Evolutionary conservation across 371 early-diverging fungal species (phyloP), one percentile per base, ranked within the genome.

Genomic region (Lichtheimia ramosa): DNA sequence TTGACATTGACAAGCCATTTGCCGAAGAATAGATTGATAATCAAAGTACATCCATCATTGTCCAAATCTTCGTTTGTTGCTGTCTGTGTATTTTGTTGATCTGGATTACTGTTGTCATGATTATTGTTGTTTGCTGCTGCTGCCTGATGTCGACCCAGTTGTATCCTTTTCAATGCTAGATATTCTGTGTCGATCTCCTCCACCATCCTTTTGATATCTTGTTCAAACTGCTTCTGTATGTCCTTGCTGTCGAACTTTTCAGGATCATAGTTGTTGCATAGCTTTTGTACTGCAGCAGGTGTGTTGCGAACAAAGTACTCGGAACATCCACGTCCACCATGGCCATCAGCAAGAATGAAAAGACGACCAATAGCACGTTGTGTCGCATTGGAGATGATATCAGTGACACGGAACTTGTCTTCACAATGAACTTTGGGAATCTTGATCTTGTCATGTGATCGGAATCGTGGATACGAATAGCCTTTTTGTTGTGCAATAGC

Each of bases 31-130:
- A 94, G 61, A 57, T 89, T 90, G 28, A 89, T 80, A 20, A 91
- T 79, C 18, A 94, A 66, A 0, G 94, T 92, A 62, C 92, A 89
- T 0, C 94, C 94, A 56, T 94, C 94, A 67, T 92, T 91, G 40
- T 85, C 86, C 15, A 69, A 58, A n/a, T 58, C 61, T 53, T 67
- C 65, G 6, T 58, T 51, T 1, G 53, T 13, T 12, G 56, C 15
- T 50, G 55, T 27, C 12, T 25, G n/a, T 21, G 48, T 51, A 56
- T n/a, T 28, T 1, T 51, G 58, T 28, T n/a, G 5, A 27, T 51
- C 53, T 20, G n/a, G 25, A 13, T 54, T 55, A 12, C 12, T 10
- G 5, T 34, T 21, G 1, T 55, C 51, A 16, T 48, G n/a, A 7
- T 43, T 42, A 20, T 51, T 23, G n/a, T 18, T 27, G 21, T 48